Conservation (phyloP, 768 basidiomycete genomes). For the Favolaschia claudopus region DNA sequence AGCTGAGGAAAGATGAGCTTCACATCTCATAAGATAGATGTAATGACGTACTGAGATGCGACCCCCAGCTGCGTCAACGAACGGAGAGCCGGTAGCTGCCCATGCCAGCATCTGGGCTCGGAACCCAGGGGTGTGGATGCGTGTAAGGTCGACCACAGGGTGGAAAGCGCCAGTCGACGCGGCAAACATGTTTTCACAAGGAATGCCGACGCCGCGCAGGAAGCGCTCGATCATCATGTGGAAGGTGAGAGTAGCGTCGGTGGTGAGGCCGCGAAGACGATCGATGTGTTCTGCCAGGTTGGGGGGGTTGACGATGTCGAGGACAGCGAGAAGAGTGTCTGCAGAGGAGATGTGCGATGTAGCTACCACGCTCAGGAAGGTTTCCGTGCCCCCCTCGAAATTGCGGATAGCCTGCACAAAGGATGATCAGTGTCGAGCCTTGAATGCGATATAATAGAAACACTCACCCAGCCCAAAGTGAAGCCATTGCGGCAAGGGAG, state of each 20-base stretch:
- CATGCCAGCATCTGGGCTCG: too few relatives aligned
- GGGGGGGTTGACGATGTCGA: background rate
- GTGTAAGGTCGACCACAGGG: too few relatives aligned
- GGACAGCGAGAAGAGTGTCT: background rate
- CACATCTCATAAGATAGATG: too few relatives aligned
- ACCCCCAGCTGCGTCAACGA: too few relatives aligned
- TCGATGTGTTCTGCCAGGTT: background rate
- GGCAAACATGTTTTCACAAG: too few relatives aligned
- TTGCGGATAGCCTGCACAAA: background rate
- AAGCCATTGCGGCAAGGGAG: background rate
- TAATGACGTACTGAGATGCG: too few relatives aligned
- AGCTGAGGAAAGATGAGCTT: too few relatives aligned
- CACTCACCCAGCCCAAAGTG: background rate
- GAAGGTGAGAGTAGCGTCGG: background rate
- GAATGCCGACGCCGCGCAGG: too few relatives aligned
- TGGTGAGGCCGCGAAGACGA: background rate
- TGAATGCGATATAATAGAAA: background rate
- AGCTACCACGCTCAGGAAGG: background rate
- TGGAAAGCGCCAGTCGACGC: too few relatives aligned
- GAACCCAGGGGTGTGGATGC: too few relatives aligned
- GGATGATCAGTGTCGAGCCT: background rate
- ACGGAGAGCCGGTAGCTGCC: too few relatives aligned
- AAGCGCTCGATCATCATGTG: background rate
- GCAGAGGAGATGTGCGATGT: background rate
- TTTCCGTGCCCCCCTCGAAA: background rate